Base-by-base conservation (phyloP, 345 rosid species). In the Murraya koenigii region DNA sequence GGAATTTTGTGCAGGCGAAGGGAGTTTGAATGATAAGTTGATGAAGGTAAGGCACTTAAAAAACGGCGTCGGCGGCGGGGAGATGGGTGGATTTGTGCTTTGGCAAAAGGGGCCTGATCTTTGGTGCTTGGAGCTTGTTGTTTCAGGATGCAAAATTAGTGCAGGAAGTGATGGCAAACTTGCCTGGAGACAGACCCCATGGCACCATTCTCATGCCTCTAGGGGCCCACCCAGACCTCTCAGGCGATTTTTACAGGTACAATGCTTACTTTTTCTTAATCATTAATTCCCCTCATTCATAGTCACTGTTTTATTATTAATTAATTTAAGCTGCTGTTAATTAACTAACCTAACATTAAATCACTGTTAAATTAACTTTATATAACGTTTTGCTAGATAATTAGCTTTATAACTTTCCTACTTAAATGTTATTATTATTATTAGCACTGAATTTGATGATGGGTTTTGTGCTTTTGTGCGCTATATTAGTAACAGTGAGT, bases 111-210 rank as follows among this genome's bases (percentile, higher is more conserved):
- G 91, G 82, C 88, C 91, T 7, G 95, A 88, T 26, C 87, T 92
- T 30, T 95, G 99, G 99, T 89, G 96, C 86, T 81, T 95, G 82
- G 99, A 95, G 85, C 82, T 93, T 68, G 93, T 95, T 60, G 97
- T 90, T 49, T 89, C 98, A 0, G 97, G 99, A 1, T 90, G 89
- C 83, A 95, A 95, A 83, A 88, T 95, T 30, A 93, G 97, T 78
- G 98, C 98, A 1, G 99, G 98, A 10, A 91, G 98, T 82, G 98
- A 95, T 66, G 99, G 98, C 3, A 90, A 87, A 78, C 87, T 93
- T 32, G 93, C 96, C 28, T 93, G 99, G 99, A 87, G 92, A 67
- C 98, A 95, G 85, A 93, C 94, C 7, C 98, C 98, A 14, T 94
- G 97, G 97, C 98, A 92, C 76, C 95, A 89, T 78, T 89, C 98